Evolutionary conservation across 129 eudicot genomes (phyloP), one percentile per base, ranked within the genome.

Genomic region (Chrysanthemum makinoi): DNA sequence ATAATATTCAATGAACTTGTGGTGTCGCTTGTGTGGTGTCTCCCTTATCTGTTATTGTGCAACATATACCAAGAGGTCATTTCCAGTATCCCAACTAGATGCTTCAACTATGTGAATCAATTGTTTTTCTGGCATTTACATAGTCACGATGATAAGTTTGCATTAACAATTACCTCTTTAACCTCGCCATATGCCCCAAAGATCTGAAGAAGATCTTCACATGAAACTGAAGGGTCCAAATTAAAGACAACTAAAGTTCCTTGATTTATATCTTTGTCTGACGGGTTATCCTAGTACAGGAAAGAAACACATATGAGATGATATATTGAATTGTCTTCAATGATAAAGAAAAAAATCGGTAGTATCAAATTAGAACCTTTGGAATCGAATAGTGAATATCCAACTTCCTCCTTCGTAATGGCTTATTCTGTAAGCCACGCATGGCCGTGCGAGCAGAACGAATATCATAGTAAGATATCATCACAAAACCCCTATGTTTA

Each of bases 321-420:
- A 69, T 5, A 10, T 0, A 17, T 26, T 13, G 5, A 57, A 10
- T 62, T 13, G 63, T 54, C 16, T 30, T 54, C 65, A 11, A 35
- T 49, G 53, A 66, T 63, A 0, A 39, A 4, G 28, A 73, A 44
- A n/a, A 8, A 28, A 28, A 0, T 3, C 3, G 3, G 3, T 19
- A 13, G 47, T 24, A 47, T 13, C 10, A 65, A 18, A 62, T 22
- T 47, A 49, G 15, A 75, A 94, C 99, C 99, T 95, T 95, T 13
- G 99, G 99, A 68, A 95, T 90, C 17, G 99, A 90, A 64, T 88
- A 95, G 75, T 95, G 99, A 50, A 95, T 90, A 65, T 95, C 99
- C 63, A 95, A 86, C 76, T 95, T 95, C 80, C 99, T 95, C 51
- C 97, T 80, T 47, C 97, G 75, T 51, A 95, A 52, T 8, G 97